Evolutionary conservation across 495 filamentous ascomycete genomes (phyloP), one percentile per base, ranked within the genome.

Genomic region (Paragyromitra xinjiangensis): DNA sequence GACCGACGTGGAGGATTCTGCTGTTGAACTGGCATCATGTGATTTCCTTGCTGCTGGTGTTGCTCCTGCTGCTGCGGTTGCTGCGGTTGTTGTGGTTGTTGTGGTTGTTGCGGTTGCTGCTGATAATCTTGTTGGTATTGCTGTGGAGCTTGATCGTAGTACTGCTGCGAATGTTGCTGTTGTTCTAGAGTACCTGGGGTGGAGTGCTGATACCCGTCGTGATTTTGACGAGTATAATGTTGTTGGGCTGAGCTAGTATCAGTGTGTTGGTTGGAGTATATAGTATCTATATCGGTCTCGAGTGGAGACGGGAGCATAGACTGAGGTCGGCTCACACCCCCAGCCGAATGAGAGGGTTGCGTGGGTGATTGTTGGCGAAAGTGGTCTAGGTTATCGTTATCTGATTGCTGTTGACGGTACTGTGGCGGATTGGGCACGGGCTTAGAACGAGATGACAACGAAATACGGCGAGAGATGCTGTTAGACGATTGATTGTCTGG

Each of bases 21-120:
- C 37, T 59, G 61, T 39, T 72, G 75, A 5, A 37, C 62, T 44
- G 77, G 51, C 64, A 77, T 80, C 59, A 68, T 77, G 42, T 62
- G 74, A 37, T 64, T 78, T 16, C 73, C 73, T 61, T 69, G 74
- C 37, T 79, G 77, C 8, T 79, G 58, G 19, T 73, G 73, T 40
- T 73, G 50, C 1, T 64, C 84, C 65, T 77, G 84, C 50, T 82
- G 85, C 56, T 75, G 83, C 69, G 69, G 84, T 69, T 81, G 84
- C 6, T 84, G 80, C 53, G 78, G 80, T 6, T 84, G 83, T 56
- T 61, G 79, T 34, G 44, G 51, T 5, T 73, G 59, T 8, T 77
- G 74, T 77, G 74, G 1, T 22, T 71, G 62, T 6, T 69, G 64
- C 24, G 56, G 45, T 4, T 64, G 37, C 1, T 56, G 39, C 29